A percentile compares a stretch with the other conserved stretches of the same genome.
These are phyloP conservation scores for Pseudocercospora fuligena DNA, from an alignment of 2,329 filamentous ascomycete species.

Conservation along the genomic window DNA sequence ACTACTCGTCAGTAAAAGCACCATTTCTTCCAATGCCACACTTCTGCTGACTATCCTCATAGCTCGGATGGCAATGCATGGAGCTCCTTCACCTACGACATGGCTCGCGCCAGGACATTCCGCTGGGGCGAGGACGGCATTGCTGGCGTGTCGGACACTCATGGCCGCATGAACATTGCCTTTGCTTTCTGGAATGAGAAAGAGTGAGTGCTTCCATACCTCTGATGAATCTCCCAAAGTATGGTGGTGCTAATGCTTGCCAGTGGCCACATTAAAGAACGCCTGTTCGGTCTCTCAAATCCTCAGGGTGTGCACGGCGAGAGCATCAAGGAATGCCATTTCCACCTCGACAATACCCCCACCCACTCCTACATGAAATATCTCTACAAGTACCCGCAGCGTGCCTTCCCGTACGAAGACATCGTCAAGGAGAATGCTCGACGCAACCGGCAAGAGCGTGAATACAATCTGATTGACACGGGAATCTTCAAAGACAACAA, in stretches of 20 bases:
- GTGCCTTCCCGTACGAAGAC: conserved; percentile 88
- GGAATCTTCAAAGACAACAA: conserved; percentile 84
- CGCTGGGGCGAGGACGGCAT: conserved; percentile 98
- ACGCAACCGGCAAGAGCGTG: conserved; percentile 74
- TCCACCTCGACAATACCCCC: conserved; percentile 93
- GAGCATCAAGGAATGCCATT: conserved; percentile 95
- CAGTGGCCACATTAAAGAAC: conserved; percentile 91
- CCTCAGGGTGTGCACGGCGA: conserved; percentile 97
- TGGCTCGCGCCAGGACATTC: conserved; percentile 85
- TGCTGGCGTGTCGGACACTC: conserved; percentile 90
- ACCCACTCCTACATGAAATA: conserved; percentile 98
- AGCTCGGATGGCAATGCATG: conserved; percentile 88
- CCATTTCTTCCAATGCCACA: background rate
- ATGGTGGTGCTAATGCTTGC: conserved; percentile 45
- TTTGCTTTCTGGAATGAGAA: conserved; percentile 98
- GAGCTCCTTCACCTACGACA: conserved; percentile 95
- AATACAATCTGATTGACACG: conserved; percentile 92
- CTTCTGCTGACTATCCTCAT: conserved; percentile 37
- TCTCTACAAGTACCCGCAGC: conserved; percentile 96
- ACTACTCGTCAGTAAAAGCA: conserved; percentile 70
- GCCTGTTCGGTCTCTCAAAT: conserved; percentile 92
- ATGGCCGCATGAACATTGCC: conserved; percentile 87
- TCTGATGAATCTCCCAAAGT: background rate
- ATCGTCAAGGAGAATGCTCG: conserved; percentile 81
- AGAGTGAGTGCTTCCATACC: conserved; percentile 64